A percentile compares a stretch with the other conserved stretches of the same genome.
phyloP scores from a whole-genome alignment of 768 basidiomycete genomes.

The Boletus tylopilopsis region DNA sequence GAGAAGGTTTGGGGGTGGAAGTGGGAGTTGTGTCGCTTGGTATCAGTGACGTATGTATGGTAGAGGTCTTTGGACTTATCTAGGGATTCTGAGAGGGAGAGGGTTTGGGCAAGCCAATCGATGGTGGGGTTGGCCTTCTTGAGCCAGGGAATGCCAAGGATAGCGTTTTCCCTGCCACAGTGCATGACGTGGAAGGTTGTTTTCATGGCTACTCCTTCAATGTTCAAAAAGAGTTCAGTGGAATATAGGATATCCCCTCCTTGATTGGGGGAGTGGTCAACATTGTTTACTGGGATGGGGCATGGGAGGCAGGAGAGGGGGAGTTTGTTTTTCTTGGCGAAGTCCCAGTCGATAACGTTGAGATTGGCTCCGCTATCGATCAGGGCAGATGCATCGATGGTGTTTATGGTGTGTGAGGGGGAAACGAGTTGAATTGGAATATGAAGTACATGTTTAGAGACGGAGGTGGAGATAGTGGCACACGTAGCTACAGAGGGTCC shows the following conservation, averaged over 20 bases:
- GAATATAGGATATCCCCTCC: not conserved
- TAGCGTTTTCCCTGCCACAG: not conserved
- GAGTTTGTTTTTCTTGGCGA: too few relatives aligned
- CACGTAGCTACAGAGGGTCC: too few relatives aligned
- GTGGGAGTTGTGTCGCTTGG: not conserved
- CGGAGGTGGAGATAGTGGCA: too few relatives aligned
- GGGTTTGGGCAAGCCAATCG: not conserved
- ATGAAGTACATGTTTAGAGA: too few relatives aligned
- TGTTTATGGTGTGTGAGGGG: too few relatives aligned
- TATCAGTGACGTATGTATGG: not conserved
- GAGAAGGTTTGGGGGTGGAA: not conserved
- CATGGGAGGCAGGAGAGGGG: too few relatives aligned
- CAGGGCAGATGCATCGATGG: too few relatives aligned
- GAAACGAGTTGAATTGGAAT: too few relatives aligned
- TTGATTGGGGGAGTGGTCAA: not conserved
- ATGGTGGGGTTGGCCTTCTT: not conserved
- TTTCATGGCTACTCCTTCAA: not conserved
- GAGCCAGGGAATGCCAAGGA: not conserved
- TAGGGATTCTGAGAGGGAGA: not conserved
- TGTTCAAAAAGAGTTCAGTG: not conserved
- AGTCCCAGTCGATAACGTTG: too few relatives aligned
- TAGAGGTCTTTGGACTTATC: not conserved
- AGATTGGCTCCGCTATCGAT: too few relatives aligned
- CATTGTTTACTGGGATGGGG: too few relatives aligned
- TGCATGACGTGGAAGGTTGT: not conserved